Base-by-base conservation (phyloP, 192 early-diverging fungal genomes). In the Gaertneriomyces semiglobifer region DNA sequence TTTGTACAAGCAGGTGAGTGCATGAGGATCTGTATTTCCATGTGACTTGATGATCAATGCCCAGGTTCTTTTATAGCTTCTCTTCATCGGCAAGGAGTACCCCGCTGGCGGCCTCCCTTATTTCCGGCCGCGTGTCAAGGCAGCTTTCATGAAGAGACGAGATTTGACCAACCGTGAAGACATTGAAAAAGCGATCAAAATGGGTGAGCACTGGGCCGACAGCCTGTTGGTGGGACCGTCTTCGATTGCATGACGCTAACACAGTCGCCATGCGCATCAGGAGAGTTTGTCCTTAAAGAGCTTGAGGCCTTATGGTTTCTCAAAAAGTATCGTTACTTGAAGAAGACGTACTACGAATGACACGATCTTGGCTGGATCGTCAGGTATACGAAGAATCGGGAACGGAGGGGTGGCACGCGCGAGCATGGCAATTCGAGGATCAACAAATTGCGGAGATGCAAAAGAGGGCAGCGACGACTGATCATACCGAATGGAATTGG, bases 241-340 rank as follows among this genome's bases (percentile, higher is more conserved):
- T n/a, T n/a, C 18, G 11, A 3, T 4, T 18, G 3, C 20, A 18
- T 4, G 50, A 52, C n/a, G 50, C 6, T 4, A 18, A 52, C 20
- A 57, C 55, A 57, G 14, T 12, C 44, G 59, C 18, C 59, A 7
- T 61, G 11, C 56, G 14, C 18, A 61, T 61, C 14, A 71, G 69
- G 69, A n/a, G 62, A 71, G 41, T 76, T 70, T 70, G 68, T 76
- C 41, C 44, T 62, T n/a, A 73, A 70, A 57, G 69, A 78, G 45
- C 62, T 74, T 4, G 69, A 74, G 46, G 69, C 72, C 0, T 47
- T 74, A 12, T 78, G 72, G 71, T 78, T 74, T 63, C 63, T 78
- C 38, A 70, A 68, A 47, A 74, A 74, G 44, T 71, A 71, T 48
- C 57, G 75, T 14, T 42, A 62, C 10, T 38, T 76, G 6, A 69